Conservation (phyloP, 805 yeast species). For the Candida railenensis region DNA sequence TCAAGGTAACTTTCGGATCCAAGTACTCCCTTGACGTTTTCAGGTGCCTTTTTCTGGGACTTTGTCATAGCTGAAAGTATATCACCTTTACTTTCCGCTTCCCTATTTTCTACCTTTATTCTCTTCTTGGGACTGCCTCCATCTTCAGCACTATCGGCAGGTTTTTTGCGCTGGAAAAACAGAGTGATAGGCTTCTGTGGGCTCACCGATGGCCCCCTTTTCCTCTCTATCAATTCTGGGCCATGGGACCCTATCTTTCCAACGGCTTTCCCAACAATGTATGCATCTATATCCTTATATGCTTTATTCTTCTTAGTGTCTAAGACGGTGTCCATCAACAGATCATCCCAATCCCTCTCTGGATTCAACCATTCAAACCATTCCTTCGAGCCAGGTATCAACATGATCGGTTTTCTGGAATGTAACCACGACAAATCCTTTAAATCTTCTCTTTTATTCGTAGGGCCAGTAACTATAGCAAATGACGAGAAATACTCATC, state of each 20-base stretch:
- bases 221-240: conserved; percentile 31
- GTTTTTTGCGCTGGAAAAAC: conserved; percentile 19
- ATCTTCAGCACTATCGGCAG: conserved; percentile 9
- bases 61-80: no score
- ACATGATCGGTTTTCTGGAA: conserved; percentile 71
- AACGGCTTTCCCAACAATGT: conserved; percentile 59
- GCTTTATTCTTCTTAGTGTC: conserved; percentile 30
- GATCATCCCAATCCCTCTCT: conserved; percentile 33
- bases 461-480: conserved; percentile 74
- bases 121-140: conserved; percentile 6
- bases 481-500: conserved; percentile 43
- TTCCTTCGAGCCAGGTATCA: conserved; percentile 55
- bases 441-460: conserved; percentile 39
- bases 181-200: conserved; percentile 23
- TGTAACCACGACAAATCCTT: conserved; percentile 67
- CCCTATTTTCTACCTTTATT: conserved; percentile 4
- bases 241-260: conserved; percentile 59
- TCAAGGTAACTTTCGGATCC: conserved; percentile 4
- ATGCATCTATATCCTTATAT: conserved; percentile 44
- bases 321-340: conserved; percentile 39
- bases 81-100: no score
- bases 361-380: conserved; percentile 68
- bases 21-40: neutral
- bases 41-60: no score
- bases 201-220: conserved; percentile 10